These are phyloP conservation scores for Kluyveromyces starmeri DNA, from an alignment of 805 yeast genomes.

Conservation along the genomic window DNA sequence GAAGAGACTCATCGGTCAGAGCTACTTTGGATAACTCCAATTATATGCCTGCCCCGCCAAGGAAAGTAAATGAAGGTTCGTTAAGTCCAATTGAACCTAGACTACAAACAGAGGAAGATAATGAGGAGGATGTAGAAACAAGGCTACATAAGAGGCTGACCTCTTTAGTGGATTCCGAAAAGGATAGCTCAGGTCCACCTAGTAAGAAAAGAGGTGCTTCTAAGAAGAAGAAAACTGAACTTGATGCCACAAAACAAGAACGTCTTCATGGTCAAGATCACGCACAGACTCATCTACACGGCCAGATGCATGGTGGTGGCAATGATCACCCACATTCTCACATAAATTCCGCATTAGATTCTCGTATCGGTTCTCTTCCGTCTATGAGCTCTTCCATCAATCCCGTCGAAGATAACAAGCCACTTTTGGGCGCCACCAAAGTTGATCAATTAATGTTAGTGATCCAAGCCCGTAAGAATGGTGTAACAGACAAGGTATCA, in stretches of 20 bases:
- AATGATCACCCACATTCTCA: background rate
- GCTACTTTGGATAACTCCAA: constrained; percentile 15
- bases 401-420: constrained; percentile 48
- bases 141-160: constrained; percentile 6
- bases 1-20: constrained; percentile 27
- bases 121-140: constrained; percentile 8
- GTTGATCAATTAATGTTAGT: constrained; percentile 88
- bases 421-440: constrained; percentile 75
- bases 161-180: constrained; percentile 3
- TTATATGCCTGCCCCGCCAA: constrained; percentile 14
- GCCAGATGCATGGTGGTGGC: background rate
- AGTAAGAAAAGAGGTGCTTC: constrained; percentile 1
- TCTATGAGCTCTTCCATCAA: constrained; percentile 6
- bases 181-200: constrained; percentile 1
- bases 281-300: background rate
- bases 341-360: background rate
- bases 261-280: background rate
- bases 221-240: constrained; percentile 2
- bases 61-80: constrained; percentile 9
- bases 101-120: constrained; percentile 3
- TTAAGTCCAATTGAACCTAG: constrained; percentile 4
- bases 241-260: constrained; percentile 2
- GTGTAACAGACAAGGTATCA: constrained; percentile 53
- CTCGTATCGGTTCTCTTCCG: background rate
- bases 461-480: constrained; percentile 79